Evolutionary conservation across 2,329 filamentous ascomycete genomes (phyloP).

Genomic region (Decorospora gaudefroyi): DNA sequence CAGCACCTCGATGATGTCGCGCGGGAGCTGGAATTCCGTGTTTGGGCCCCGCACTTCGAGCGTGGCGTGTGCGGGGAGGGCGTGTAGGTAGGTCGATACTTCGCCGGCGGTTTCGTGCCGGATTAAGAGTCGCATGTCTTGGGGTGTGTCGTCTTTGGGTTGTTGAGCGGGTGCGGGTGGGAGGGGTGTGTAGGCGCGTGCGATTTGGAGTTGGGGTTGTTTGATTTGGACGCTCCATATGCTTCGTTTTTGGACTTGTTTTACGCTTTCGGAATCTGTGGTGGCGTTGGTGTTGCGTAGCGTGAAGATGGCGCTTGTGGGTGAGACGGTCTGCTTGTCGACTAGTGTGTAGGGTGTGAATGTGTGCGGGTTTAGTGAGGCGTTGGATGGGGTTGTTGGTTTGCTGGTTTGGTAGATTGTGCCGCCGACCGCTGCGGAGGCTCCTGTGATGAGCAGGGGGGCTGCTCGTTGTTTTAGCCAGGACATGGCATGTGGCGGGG

Average conservation of each 20-base stretch:
- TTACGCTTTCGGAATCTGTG: slow-evolving; percentile 37
- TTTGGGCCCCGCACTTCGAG: slow-evolving; percentile 81
- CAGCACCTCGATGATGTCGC: slow-evolving; percentile 63
- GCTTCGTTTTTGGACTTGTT: slow-evolving; percentile 60
- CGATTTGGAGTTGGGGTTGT: slow-evolving; percentile 92
- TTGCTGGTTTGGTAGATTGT: slow-evolving; percentile 41
- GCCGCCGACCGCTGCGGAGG: slow-evolving; percentile 42
- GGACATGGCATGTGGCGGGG: slow-evolving; percentile 27
- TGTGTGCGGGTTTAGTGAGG: slow-evolving; percentile 59
- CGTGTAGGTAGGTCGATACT: slow-evolving; percentile 79
- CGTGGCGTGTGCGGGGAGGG: slow-evolving; percentile 63
- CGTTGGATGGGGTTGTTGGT: slow-evolving; percentile 29
- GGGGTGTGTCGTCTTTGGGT: slow-evolving; percentile 30
- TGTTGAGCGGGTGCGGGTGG: slow-evolving; percentile 61
- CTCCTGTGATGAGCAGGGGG: slow-evolving; percentile 40
- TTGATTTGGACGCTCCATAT: slow-evolving; percentile 92
- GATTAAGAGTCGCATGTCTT: slow-evolving; percentile 71
- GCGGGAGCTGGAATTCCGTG: slow-evolving; percentile 65
- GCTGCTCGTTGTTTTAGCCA: slow-evolving; percentile 37
- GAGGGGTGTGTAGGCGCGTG: slow-evolving; percentile 86
- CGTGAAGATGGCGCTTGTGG: slow-evolving; percentile 70
- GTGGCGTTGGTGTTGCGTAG: slow-evolving; percentile 53
- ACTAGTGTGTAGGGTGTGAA: slow-evolving; percentile 71
- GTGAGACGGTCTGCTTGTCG: slow-evolving; percentile 65
- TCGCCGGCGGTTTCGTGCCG: slow-evolving; percentile 80